A percentile compares a stretch with the other conserved stretches of the same genome.
Evolutionary conservation across 495 filamentous ascomycete genomes (phyloP).

Genomic region (Letharia columbiana): DNA sequence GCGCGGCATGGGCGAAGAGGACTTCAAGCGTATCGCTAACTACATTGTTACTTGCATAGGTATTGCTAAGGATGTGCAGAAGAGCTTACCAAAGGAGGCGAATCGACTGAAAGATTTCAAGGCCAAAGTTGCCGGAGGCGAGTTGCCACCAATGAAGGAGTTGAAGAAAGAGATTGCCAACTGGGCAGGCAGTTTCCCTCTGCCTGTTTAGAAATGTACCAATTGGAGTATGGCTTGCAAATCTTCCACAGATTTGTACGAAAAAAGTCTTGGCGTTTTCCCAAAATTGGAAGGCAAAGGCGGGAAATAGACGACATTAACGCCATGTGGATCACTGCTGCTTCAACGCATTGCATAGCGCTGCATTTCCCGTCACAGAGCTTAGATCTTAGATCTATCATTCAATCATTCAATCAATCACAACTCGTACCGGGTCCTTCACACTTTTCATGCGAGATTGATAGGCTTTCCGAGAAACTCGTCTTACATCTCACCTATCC

Average conservation of each 20-base stretch:
- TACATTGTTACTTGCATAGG: conserved; percentile 83
- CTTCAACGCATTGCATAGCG: conserved; percentile 18
- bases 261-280: conserved; percentile 7
- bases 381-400: conserved; percentile 1
- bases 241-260: conserved; percentile 27
- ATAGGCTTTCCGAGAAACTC: neutral
- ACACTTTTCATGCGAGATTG: neutral
- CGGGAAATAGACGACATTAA: conserved; percentile 3
- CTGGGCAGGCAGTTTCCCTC: conserved; percentile 88
- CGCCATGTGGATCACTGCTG: conserved; percentile 12
- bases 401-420: neutral
- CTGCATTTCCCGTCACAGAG: neutral
- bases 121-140: conserved; percentile 71
- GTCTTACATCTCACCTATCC: neutral
- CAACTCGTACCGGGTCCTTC: neutral
- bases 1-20: conserved; percentile 84
- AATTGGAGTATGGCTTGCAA: conserved; percentile 10
- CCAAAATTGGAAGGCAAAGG: conserved; percentile 8
- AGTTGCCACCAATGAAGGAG: conserved; percentile 66
- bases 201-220: conserved; percentile 56
- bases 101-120: conserved; percentile 99
- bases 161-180: conserved; percentile 80
- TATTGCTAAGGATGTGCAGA: conserved; percentile 78
- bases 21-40: conserved; percentile 81
- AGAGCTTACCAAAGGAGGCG: conserved; percentile 78